Conservation (phyloP, 108 stramenopile species). For the Skeletonema marinoi region DNA sequence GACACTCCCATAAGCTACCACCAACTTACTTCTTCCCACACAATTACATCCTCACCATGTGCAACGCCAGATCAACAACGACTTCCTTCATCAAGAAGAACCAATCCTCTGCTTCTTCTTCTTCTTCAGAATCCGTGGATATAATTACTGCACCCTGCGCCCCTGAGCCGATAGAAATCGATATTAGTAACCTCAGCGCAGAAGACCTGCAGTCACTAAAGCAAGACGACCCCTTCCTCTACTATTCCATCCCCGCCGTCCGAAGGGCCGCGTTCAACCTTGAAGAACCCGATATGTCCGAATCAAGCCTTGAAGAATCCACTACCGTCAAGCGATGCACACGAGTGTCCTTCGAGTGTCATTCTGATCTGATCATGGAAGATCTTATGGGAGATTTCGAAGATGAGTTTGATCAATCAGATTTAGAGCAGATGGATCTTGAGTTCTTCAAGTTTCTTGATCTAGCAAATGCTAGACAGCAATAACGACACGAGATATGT, state of each 20-base stretch:
- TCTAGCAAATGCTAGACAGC: no score
- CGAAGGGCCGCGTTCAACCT: background rate
- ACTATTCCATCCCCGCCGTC: slow-evolving; percentile 1
- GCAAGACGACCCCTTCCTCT: background rate
- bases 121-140: no score
- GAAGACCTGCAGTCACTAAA: background rate
- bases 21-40: no score
- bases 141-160: background rate
- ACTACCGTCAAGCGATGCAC: background rate
- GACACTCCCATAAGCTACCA: no score
- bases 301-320: background rate
- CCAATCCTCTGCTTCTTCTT: no score
- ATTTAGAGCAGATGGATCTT: no score
- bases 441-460: no score
- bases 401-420: background rate
- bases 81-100: no score
- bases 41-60: no score
- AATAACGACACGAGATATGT: no score
- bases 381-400: background rate
- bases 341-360: background rate
- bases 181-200: background rate
- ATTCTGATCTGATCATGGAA: background rate
- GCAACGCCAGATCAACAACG: no score
- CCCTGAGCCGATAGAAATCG: background rate
- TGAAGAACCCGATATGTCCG: background rate